Evolutionary conservation across 768 basidiomycete species (phyloP).

Genomic region (Trametes punicea): DNA sequence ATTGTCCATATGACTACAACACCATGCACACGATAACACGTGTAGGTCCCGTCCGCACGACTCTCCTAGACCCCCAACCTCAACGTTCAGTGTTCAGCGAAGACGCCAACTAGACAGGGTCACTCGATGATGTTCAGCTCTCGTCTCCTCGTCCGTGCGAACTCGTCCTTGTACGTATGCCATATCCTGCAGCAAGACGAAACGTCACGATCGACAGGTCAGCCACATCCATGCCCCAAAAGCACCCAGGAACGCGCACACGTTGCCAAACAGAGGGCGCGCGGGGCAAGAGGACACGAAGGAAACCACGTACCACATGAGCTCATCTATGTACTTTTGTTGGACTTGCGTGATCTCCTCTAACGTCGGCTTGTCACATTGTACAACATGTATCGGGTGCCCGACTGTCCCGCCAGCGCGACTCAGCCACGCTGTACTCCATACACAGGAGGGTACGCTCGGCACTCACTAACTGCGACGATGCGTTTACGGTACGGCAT

Average conservation of each 20-base stretch:
- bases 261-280: no score
- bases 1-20: no score
- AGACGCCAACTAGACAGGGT: neutral
- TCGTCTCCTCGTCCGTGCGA: constrained; percentile 76
- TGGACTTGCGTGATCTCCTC: constrained; percentile 82
- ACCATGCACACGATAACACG: no score
- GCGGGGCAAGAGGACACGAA: neutral
- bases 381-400: constrained; percentile 75
- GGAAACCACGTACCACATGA: constrained; percentile 63
- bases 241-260: no score
- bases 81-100: no score
- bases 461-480: constrained; percentile 87
- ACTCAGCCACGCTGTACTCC: neutral
- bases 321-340: constrained; percentile 84
- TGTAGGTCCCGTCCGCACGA: no score
- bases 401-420: constrained; percentile 49
- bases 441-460: neutral
- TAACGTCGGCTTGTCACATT: constrained; percentile 75
- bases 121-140: constrained; percentile 79
- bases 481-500: constrained; percentile 96
- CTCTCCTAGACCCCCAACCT: no score
- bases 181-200: constrained; percentile 63
- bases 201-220: neutral
- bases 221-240: no score
- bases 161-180: constrained; percentile 93